Conservation (phyloP, 257 asterid genomes). For the Salvia miltiorrhiza region DNA sequence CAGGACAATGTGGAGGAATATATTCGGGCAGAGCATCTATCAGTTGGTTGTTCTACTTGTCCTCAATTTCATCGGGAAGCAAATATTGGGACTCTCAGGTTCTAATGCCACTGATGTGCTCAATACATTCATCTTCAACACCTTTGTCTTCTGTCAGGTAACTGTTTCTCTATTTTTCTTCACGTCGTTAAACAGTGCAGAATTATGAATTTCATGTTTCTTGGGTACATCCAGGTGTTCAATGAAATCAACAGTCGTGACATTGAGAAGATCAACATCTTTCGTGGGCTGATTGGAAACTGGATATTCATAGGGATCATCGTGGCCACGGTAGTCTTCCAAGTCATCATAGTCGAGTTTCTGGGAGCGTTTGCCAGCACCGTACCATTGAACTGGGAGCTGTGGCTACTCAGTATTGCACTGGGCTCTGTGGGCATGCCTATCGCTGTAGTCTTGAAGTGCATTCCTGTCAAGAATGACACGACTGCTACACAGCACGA, state of each 20-base stretch:
- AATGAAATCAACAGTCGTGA: constrained; percentile 98
- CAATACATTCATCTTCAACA: constrained; percentile 93
- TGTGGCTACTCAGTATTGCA: constrained; percentile 65
- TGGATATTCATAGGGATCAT: constrained; percentile 73
- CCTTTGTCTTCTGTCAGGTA: constrained; percentile 99
- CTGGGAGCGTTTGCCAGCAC: constrained; percentile 94
- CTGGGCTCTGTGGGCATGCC: constrained; percentile 71
- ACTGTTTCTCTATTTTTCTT: not conserved
- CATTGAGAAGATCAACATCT: constrained; percentile 82
- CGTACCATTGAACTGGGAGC: constrained; percentile 71
- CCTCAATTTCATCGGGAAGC: constrained; percentile 69
- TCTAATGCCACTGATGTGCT: constrained; percentile 57
- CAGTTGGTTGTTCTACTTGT: constrained; percentile 70
- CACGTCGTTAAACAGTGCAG: not conserved
- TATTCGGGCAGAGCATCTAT: constrained; percentile 86
- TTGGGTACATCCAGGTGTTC: constrained; percentile 58
- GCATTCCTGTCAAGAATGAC: constrained; percentile 54
- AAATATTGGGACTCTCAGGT: constrained; percentile 57
- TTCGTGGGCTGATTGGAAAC: constrained; percentile 62
- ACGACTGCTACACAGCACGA: constrained; percentile 45
- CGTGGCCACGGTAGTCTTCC: constrained; percentile 61
- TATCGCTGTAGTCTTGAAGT: constrained; percentile 69
- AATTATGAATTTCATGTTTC: not conserved
- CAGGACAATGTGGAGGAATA: constrained; percentile 89
- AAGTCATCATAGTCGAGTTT: constrained; percentile 84